Percentiles rank a stretch among this genome's conserved stretches.
These are phyloP conservation scores for Aspergillus sparsus DNA, from an alignment of 495 filamentous ascomycete genomes.

Conservation along the genomic window DNA sequence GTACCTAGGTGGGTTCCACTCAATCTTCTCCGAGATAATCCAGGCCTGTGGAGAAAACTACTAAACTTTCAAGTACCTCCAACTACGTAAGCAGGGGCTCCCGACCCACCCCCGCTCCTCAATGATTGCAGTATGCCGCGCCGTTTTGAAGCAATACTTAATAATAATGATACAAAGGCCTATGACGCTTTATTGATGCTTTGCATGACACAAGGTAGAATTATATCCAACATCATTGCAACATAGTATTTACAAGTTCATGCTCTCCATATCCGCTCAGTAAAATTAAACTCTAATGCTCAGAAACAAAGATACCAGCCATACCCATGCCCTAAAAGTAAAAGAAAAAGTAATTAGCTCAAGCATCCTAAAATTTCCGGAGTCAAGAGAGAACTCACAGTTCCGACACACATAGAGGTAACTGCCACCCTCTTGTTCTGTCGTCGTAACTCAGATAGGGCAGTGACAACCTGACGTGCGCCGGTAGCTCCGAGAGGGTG, in stretches of 20 bases:
- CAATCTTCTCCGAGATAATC: too few species aligned
- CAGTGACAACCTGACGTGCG: slow-evolving; percentile 80
- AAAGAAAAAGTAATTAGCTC: slow-evolving; percentile 3
- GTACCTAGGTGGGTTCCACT: too few species aligned
- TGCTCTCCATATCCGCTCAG: slow-evolving; percentile 3
- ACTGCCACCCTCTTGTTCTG: slow-evolving; percentile 77
- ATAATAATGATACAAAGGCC: too few species aligned
- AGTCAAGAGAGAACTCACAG: slow-evolving; percentile 45
- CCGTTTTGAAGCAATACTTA: too few species aligned
- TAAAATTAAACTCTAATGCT: slow-evolving; percentile 35
- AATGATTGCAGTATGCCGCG: too few species aligned
- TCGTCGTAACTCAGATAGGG: slow-evolving; percentile 72
- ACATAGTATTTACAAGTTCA: slow-evolving; percentile 9
- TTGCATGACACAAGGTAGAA: not conserved
- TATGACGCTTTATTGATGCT: not conserved
- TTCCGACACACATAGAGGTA: slow-evolving; percentile 86
- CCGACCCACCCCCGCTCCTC: too few species aligned
- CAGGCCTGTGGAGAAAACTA: too few species aligned
- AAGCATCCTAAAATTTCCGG: not conserved
- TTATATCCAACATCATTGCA: not conserved
- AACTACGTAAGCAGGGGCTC: too few species aligned
- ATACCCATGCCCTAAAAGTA: slow-evolving; percentile 52
- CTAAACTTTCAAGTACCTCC: too few species aligned
- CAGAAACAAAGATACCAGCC: slow-evolving; percentile 56
- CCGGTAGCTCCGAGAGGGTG: slow-evolving; percentile 82